Evolutionary conservation across 495 filamentous ascomycete species (phyloP).

Genomic region (Xylaria curta): DNA sequence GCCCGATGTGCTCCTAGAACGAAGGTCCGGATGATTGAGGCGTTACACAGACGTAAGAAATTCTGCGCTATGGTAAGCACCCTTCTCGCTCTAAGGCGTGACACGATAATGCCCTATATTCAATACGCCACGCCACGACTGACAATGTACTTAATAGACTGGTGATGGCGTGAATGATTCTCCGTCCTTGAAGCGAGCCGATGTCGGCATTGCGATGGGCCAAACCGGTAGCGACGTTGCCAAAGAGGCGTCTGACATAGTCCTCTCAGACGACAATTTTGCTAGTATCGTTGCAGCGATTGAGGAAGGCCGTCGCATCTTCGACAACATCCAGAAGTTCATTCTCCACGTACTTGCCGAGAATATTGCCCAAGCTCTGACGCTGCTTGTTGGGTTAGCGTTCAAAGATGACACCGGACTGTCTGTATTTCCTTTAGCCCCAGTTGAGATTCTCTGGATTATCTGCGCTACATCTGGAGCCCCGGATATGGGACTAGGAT

Average conservation of each 20-base stretch:
- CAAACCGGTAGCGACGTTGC: slow-evolving; percentile 73
- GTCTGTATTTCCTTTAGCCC: slow-evolving; percentile 75
- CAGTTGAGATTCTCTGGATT: slow-evolving; percentile 78
- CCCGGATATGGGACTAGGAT: slow-evolving; percentile 77
- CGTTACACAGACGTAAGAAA: slow-evolving; percentile 67
- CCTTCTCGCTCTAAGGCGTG: not conserved
- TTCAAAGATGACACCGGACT: slow-evolving; percentile 70
- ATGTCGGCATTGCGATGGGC: slow-evolving; percentile 83
- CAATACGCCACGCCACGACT: not conserved
- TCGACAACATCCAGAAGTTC: slow-evolving; percentile 82
- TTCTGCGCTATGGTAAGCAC: slow-evolving; percentile 64
- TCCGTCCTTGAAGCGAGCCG: slow-evolving; percentile 73
- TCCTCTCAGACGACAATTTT: slow-evolving; percentile 80
- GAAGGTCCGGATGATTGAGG: slow-evolving; percentile 75
- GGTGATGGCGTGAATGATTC: slow-evolving; percentile 84
- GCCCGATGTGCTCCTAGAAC: slow-evolving; percentile 73
- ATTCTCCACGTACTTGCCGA: slow-evolving; percentile 74
- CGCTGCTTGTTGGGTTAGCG: slow-evolving; percentile 70
- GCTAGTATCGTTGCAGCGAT: slow-evolving; percentile 76
- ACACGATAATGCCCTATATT: not conserved
- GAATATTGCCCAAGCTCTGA: slow-evolving; percentile 74
- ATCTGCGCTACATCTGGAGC: slow-evolving; percentile 78
- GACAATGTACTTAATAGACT: slow-evolving; percentile 39
- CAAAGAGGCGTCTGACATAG: slow-evolving; percentile 78
- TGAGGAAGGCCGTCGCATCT: slow-evolving; percentile 73